A percentile compares a stretch with the other conserved stretches of the same genome.
Conservation (phyloP, 2,329 filamentous ascomycete species). For the Piedraia hortae region DNA sequence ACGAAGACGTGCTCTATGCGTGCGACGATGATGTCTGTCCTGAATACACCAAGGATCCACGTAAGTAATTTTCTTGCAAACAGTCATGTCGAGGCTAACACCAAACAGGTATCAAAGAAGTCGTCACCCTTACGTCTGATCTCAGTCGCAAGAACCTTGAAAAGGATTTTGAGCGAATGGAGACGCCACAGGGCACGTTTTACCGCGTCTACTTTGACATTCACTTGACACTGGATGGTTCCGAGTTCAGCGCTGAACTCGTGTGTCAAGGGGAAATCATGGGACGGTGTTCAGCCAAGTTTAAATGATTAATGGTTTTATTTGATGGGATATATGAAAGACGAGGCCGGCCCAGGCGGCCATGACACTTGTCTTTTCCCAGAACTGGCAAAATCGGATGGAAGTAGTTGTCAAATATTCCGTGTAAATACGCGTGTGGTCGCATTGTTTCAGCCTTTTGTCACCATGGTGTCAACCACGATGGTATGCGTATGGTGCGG, state of each 20-base stretch:
- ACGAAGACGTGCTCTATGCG: conserved; percentile 91
- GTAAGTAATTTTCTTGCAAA: conserved; percentile 31
- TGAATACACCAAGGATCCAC: conserved; percentile 95
- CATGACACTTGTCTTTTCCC: too few relatives aligned
- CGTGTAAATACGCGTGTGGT: too few relatives aligned
- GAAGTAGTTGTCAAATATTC: too few relatives aligned
- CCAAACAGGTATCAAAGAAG: conserved; percentile 74
- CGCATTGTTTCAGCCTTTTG: too few relatives aligned
- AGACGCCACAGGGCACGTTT: conserved; percentile 88
- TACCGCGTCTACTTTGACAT: conserved; percentile 47
- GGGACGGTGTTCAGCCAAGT: conserved; percentile 81
- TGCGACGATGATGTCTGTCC: conserved; percentile 96
- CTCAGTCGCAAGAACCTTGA: conserved; percentile 94
- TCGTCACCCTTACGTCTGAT: conserved; percentile 90
- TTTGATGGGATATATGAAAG: too few relatives aligned
- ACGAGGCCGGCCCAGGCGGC: too few relatives aligned
- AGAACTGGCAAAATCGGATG: too few relatives aligned
- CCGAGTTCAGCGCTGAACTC: conserved; percentile 90
- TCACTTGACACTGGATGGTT: conserved; percentile 84
- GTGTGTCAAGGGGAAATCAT: conserved; percentile 99
- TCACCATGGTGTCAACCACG: too few relatives aligned
- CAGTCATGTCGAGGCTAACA: conserved; percentile 7
- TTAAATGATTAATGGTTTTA: conserved; percentile 36
- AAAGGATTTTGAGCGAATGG: conserved; percentile 98
- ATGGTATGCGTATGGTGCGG: too few relatives aligned